Conservation (phyloP, 1,284 basidiomycete species). For the Schizophyllum commune region DNA sequence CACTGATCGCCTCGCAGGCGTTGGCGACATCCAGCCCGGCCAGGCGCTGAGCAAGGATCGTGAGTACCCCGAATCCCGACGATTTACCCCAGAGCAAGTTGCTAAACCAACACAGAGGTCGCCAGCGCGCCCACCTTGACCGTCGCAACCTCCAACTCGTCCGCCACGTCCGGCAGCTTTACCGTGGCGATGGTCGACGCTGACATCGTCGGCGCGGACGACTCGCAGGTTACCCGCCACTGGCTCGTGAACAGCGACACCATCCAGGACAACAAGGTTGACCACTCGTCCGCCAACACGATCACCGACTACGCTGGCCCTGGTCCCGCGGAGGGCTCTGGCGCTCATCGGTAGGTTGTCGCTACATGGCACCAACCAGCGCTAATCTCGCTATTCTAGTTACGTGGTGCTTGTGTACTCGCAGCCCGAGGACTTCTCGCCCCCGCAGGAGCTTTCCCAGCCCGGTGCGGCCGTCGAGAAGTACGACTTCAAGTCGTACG, state of each 20-base stretch:
- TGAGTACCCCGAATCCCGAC: constrained; percentile 22
- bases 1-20: constrained; percentile 17
- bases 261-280: constrained; percentile 28
- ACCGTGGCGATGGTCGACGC: constrained; percentile 73
- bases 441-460: constrained; percentile 50
- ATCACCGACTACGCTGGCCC: constrained; percentile 72
- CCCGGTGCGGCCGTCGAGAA: constrained; percentile 36
- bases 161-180: constrained; percentile 36
- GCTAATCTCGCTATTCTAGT: constrained; percentile 24
- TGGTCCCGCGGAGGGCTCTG: constrained; percentile 56
- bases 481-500: constrained; percentile 48
- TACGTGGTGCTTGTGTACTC: constrained; percentile 62
- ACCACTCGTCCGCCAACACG: constrained; percentile 36
- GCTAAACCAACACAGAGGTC: constrained; percentile 33
- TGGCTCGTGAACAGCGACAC: constrained; percentile 72
- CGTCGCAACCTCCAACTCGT: constrained; percentile 39
- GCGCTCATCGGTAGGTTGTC: constrained; percentile 53
- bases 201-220: constrained; percentile 48
- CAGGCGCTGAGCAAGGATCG: constrained; percentile 49
- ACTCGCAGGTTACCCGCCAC: constrained; percentile 57
- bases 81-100: neutral
- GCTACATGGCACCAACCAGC: neutral
- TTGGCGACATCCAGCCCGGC: constrained; percentile 47
- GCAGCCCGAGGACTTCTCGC: constrained; percentile 53
- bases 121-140: constrained; percentile 42